Evolutionary conservation across 2,329 filamentous ascomycete genomes (phyloP), one percentile per base, ranked within the genome.

Genomic region (Phialophora macrospora): DNA sequence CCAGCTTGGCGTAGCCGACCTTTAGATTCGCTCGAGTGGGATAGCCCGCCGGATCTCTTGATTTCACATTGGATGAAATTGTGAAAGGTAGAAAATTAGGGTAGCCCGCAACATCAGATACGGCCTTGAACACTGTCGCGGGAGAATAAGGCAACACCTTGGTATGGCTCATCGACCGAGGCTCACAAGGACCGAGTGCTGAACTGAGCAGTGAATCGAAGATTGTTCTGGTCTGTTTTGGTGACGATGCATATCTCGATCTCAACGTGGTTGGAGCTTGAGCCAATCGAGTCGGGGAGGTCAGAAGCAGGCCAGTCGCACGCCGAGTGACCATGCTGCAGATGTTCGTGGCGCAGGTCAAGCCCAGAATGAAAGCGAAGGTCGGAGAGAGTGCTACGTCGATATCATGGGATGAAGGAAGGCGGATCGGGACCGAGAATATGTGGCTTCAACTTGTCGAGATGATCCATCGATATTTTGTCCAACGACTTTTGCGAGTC

Each of bases 81-180:
- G 94, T 96, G 84, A 96, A 97, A 11, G 95, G 95, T n/a, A 99
- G 87, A 83, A 98, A 99, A 70, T 82, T 77, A 44, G 85, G 82
- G 85, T 99, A 99, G 69, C 87, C 87, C 77, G 92, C 87, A 70
- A 99, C 88, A 78, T 97, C 92, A 79, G 93, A 88, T 77, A 99
- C 93, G 62, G 97, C 85, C 71, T 84, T 83, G 85, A 95, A 99
- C 72, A 99, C 88, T 1, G 87, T 82, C 4, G 78, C 74, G 34
- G 87, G 82, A 0, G 88, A 80, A 82, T 96, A 96, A 14, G 91
- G 90, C 14, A 98, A 88, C 3, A 84, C 90, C 67, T 92, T 90
- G 22, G 84, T 83, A 11, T 92, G 93, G 59, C 85, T 87, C 64
- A 98, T 84, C 70, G 82, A 86, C 75, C 93, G 91, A 49, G 68